Base-by-base conservation (phyloP, 208 protist genomes). In the Leishmania arabica region DNA sequence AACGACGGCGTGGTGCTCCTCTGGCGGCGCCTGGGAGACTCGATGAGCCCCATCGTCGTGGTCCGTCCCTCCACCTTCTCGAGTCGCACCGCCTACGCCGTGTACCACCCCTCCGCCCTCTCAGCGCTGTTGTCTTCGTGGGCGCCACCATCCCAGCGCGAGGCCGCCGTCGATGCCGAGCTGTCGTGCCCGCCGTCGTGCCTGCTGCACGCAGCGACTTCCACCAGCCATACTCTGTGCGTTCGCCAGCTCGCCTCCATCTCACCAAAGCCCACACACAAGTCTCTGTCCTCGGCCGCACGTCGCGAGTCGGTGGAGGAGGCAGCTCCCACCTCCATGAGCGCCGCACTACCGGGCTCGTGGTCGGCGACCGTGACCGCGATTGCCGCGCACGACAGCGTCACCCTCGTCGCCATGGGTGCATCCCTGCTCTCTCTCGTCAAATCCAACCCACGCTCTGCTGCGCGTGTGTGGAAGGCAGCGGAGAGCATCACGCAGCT, bases 1-100 rank as follows among this genome's bases (percentile, higher is more conserved):
- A 74, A 42, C 75, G 90, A 95, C 69, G 89, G 86, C 17, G 75
- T 84, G 21, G 79, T 95, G 58, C 89, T 90, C 45, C 81, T 97
- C 37, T 97, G 93, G 92, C 83, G 86, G 24, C 83, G 82, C 7
- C 49, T 86, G 5, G 77, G 73, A 0, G 79, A 71, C 34, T 19
- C 72, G 47, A 88, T 91, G 88, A 76, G 76, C 58, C 86, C 86
- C 11, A 65, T 84, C 8, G 69, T 84, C 7, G 37, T 90, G 37
- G 75, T 84, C 31, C 80, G 84, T 37, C 56, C 77, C n/a, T 78
- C 71, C 9, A 34, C 53, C 77, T 90, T 90, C 47, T 68, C 58
- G 2, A 75, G 84, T 5, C 80, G 73, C 56, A 75, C 83, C 47
- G 73, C 88, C 54, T 89, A 85, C 80, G 60, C 79, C n/a, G 65